Percentiles rank a stretch among this genome's conserved stretches.
Evolutionary conservation across 108 stramenopile genomes (phyloP).

Genomic region (Nannochloropsis salina): DNA sequence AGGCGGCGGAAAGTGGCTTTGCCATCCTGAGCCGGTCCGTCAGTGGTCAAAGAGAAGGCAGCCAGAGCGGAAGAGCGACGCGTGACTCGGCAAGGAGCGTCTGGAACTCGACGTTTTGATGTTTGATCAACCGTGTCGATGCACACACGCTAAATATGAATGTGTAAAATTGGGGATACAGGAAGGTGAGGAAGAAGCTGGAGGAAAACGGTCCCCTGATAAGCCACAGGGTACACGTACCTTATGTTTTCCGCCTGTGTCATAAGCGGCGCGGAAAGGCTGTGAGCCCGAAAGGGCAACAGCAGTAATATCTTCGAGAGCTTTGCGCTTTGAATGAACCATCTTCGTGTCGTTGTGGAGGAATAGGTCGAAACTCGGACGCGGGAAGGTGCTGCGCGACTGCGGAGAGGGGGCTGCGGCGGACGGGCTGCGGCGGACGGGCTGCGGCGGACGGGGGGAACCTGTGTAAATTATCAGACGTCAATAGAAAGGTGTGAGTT

Average conservation of each 20-base stretch:
- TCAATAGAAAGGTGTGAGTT: not conserved
- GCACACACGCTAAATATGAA: not conserved
- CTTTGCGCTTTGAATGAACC: not conserved
- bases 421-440: not conserved
- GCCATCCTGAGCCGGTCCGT: not conserved
- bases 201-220: not conserved
- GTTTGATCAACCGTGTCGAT: not conserved
- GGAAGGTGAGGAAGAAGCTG: constrained; percentile 1
- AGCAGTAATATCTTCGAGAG: not conserved
- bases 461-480: not conserved
- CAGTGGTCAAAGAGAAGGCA: not conserved
- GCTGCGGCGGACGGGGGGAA: not conserved
- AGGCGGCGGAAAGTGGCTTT: not conserved
- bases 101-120: not conserved
- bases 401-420: not conserved
- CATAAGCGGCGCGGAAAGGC: not conserved
- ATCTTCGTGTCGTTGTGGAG: not conserved
- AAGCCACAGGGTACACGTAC: not conserved
- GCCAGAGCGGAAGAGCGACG: not conserved
- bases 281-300: constrained; percentile 13
- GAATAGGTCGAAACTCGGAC: not conserved
- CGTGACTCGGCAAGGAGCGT: not conserved
- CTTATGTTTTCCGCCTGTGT: not conserved
- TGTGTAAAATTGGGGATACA: not conserved
- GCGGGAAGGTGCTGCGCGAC: not conserved